Percentiles rank a stretch among this genome's conserved stretches.
Evolutionary conservation across 164 flowering plant genomes (phyloP).

Genomic region (Berberis thunbergii): DNA sequence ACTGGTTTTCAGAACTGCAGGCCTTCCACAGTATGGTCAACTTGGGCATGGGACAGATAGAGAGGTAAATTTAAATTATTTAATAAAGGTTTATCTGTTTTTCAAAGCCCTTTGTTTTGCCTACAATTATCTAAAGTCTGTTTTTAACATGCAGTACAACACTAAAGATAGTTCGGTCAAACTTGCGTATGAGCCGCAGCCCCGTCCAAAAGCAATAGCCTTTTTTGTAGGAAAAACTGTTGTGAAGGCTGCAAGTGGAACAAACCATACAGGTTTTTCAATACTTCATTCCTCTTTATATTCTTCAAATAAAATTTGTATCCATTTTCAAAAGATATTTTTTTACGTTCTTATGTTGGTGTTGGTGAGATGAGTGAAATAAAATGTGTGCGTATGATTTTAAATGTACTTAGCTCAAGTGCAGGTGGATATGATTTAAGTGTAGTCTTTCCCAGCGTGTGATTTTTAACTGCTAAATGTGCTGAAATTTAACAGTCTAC

Average conservation of each 20-base stretch:
- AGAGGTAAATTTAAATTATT: conserved; percentile 45
- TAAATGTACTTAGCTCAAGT: too few species aligned
- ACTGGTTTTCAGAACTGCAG: conserved; percentile 66
- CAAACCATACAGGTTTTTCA: conserved; percentile 83
- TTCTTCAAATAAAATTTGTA: background rate
- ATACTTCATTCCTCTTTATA: background rate
- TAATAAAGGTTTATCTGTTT: background rate
- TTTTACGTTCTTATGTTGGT: too few species aligned
- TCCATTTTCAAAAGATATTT: background rate
- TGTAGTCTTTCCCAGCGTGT: too few species aligned
- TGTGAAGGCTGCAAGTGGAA: conserved; percentile 93
- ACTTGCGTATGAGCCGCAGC: conserved; percentile 92
- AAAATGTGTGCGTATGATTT: too few species aligned
- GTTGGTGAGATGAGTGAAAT: too few species aligned
- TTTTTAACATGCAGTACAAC: conserved; percentile 65
- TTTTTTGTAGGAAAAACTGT: conserved; percentile 66
- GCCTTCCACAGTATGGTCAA: conserved; percentile 96
- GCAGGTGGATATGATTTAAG: too few species aligned
- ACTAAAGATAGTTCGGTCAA: conserved; percentile 90
- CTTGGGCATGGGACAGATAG: conserved; percentile 98
- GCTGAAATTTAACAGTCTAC: too few species aligned
- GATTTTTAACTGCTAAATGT: too few species aligned
- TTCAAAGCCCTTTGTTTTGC: conserved; percentile 1
- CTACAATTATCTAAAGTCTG: background rate
- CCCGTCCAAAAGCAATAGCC: conserved; percentile 85